Evolutionary conservation across 2,329 filamentous ascomycete genomes (phyloP), one percentile per base, ranked within the genome.

Genomic region (Fonsecaea monophora): DNA sequence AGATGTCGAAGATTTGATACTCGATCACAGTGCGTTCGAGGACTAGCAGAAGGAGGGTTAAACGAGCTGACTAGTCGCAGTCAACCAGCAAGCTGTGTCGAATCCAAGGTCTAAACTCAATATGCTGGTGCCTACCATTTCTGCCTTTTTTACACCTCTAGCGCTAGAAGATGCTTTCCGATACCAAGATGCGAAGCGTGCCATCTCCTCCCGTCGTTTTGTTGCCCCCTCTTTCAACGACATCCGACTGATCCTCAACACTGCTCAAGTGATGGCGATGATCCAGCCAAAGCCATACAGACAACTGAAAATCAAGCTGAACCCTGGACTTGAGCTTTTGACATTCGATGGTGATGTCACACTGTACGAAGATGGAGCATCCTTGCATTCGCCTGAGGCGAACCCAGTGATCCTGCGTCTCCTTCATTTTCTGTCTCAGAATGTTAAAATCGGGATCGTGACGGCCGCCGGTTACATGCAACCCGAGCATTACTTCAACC

Each of bases 311-410:
- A 45, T 55, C 25, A 69, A 66, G 18, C n/a, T 70, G n/a, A 82
- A 83, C 53, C 89, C 90, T 25, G 85, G 87, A 4, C 84, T 97
- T 8, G 89, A 95, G 73, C 85, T 99, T 3, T 90, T 96, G 62
- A 99, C 95, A 0, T 99, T 99, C 77, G 95, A 99, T 78, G 95
- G 95, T 79, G 95, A 99, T 79, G 93, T 99, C 59, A 99, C 95
- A 0, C 85, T 99, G 25, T 99, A 99, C 77, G 91, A 93, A 65
- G 91, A 99, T 75, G 95, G 95, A 12, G 85, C 92, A 73, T 92
- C 88, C 70, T 83, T 99, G 8, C 69, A 68, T 61, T 71, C 69
- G 37, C 88, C 89, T 62, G 83, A 89, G 0, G 84, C 87, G 15
- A 96, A 91, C 76, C 91, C 92, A 0, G 88, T 96, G 15, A 93